A percentile compares a stretch with the other conserved stretches of the same genome.
Conservation (phyloP, 1,284 basidiomycete genomes). For the Moesziomyces antarcticus region DNA sequence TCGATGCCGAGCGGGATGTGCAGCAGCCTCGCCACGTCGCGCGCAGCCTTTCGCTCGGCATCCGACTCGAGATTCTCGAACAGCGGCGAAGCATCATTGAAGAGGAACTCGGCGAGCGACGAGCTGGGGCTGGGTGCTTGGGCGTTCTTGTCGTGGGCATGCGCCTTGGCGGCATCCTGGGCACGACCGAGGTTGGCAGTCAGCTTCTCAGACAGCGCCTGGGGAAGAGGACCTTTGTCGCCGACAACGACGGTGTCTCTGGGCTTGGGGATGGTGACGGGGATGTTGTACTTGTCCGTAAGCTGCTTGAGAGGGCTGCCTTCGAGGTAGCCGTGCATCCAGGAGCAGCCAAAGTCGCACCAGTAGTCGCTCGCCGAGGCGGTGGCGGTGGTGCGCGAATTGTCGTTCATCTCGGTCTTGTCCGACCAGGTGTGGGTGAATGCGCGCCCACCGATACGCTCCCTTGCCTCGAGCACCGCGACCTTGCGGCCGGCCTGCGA, state of each 20-base stretch:
- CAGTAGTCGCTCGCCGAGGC: constrained; percentile 17
- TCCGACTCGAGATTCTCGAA: constrained; percentile 39
- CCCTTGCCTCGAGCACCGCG: constrained; percentile 71
- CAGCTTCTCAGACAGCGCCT: constrained; percentile 30
- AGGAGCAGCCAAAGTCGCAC: constrained; percentile 68
- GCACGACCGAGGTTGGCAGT: constrained; percentile 46
- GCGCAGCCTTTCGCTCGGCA: constrained; percentile 75
- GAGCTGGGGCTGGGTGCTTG: constrained; percentile 46
- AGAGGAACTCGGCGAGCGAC: constrained; percentile 67
- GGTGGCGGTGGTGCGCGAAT: constrained; percentile 16
- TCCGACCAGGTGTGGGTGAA: constrained; percentile 67
- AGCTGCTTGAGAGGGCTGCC: constrained; percentile 70
- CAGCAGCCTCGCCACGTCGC: constrained; percentile 69
- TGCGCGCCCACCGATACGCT: constrained; percentile 71
- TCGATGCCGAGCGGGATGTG: constrained; percentile 71
- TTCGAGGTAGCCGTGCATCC: constrained; percentile 71
- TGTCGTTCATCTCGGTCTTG: constrained; percentile 40
- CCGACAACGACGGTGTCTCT: constrained; percentile 46
- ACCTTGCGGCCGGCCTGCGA: constrained; percentile 68
- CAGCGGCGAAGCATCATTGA: constrained; percentile 62
- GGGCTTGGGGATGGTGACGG: constrained; percentile 38
- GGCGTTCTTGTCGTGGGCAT: constrained; percentile 38
- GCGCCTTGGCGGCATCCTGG: constrained; percentile 35
- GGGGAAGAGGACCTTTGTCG: constrained; percentile 38
- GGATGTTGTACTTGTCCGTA: constrained; percentile 68